A percentile compares a stretch with the other conserved stretches of the same genome.
These are phyloP conservation scores for Pogostemon cablin DNA, from an alignment of 257 asterid species.

Conservation along the genomic window DNA sequence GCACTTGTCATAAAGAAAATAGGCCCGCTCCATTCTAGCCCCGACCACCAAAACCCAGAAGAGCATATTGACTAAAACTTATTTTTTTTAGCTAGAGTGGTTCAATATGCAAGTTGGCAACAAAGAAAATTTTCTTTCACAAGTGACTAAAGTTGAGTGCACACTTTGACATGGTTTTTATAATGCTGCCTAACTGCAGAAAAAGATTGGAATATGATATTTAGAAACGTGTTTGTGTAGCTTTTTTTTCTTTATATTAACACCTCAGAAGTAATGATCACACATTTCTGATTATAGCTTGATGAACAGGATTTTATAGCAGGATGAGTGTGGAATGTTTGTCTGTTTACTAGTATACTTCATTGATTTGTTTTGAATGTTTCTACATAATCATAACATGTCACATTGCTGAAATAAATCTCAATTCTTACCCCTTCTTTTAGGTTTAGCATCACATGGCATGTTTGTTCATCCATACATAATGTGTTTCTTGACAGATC, in stretches of 20 bases:
- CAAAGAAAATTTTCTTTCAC: not conserved
- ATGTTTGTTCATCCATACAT: slow-evolving; percentile 28
- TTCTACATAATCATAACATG: slow-evolving; percentile 32
- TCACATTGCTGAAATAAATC: slow-evolving; percentile 30
- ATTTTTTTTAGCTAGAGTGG: not conserved
- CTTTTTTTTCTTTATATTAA: slow-evolving; percentile 18
- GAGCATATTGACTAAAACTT: not conserved
- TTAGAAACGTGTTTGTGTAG: slow-evolving; percentile 12
- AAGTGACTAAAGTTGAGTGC: not conserved
- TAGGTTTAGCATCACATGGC: slow-evolving; percentile 39
- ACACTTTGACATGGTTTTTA: not conserved
- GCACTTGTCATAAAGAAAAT: not conserved
- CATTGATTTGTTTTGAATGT: slow-evolving; percentile 28
- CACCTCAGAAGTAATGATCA: slow-evolving; percentile 10
- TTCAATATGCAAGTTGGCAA: not conserved
- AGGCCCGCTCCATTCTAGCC: not conserved
- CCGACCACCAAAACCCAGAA: not conserved
- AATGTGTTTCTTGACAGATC: slow-evolving; percentile 7
- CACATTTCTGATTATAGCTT: slow-evolving; percentile 30
- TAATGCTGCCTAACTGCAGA: slow-evolving; percentile 27
- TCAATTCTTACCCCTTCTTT: slow-evolving; percentile 10
- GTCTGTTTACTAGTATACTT: slow-evolving; percentile 19
- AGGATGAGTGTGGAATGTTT: slow-evolving; percentile 34
- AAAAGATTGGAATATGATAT: not conserved
- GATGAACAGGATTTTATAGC: slow-evolving; percentile 24